Evolutionary conservation across 2,329 filamentous ascomycete genomes (phyloP), one percentile per base, ranked within the genome.

Genomic region (Stachybotrys elegans): DNA sequence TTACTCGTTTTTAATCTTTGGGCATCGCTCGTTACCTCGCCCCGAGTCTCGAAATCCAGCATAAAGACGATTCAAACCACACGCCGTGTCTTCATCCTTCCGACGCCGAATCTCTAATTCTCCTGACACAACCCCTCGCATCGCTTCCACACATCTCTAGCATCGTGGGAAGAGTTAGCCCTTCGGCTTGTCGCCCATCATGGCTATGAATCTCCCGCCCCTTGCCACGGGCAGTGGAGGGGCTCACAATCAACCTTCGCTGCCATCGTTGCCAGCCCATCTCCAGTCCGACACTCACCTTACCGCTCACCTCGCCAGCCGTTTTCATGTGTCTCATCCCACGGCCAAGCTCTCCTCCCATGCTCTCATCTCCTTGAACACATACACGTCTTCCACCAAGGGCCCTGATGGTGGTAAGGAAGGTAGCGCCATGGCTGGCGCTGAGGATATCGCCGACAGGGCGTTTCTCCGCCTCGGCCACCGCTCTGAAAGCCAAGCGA

Each of bases 321-420:
- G 92, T 43, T 98, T 95, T 66, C 93, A 98, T 70, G 86, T 94
- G 43, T 86, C 88, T 43, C 72, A 93, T 47, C 90, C 93, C 9
- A 95, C 91, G 1, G 89, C 93, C 43, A 81, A 82, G 40, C 80
- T 98, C 16, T 96, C 91, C 1, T 95, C 90, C 1, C 91, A 97
- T 62, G 93, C 86, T 40, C 77, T 97, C 55, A 85, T 98, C 59
- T 86, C 88, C 42, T 74, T 98, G 51, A 98, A 98, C 71, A 98
- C 91, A 17, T 97, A 95, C 65, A 92, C 88, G 11, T 88, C 88
- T 11, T 92, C 92, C 1, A 78, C 85, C 43, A 91, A 90, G 60
- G 92, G 91, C 19, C 81, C 86, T 4, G 89, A 96, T 86, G 92
- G 92, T 53, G 84, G 81, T 47, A 93, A 90, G 59, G 88, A 94